phyloP scores from a whole-genome alignment of 148 eudicot species.

The Spergularia bocconei region DNA sequence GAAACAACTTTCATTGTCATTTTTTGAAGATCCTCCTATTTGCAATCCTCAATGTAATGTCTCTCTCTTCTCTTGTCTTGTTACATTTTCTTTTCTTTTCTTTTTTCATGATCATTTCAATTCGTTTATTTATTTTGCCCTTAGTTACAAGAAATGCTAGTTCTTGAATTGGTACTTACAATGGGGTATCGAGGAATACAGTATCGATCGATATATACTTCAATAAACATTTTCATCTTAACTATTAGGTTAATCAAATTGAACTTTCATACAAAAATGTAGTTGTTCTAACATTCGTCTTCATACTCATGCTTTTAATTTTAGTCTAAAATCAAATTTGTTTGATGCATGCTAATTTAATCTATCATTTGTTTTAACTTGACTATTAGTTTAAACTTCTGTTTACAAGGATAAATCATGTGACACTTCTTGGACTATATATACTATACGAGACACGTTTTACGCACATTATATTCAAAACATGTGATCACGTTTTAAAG shows the following conservation, averaged over 20 bases:
- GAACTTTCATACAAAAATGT: no score
- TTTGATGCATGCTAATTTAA: no score
- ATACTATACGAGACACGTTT: background rate
- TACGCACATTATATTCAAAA: background rate
- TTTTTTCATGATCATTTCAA: background rate
- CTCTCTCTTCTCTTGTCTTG: background rate
- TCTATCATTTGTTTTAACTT: no score
- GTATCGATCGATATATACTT: no score
- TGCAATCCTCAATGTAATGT: constrained; percentile 43
- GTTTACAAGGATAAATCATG: background rate
- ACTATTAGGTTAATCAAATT: no score
- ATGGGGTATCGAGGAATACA: no score
- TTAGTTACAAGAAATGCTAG: background rate
- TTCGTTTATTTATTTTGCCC: background rate
- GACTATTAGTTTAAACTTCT: background rate
- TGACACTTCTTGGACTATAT: background rate
- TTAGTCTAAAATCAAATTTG: no score
- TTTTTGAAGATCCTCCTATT: constrained; percentile 67
- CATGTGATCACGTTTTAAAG: background rate
- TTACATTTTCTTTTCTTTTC: background rate
- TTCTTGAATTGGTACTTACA: no score
- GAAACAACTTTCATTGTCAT: constrained; percentile 57
- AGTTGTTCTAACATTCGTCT: no score
- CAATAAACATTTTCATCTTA: no score
- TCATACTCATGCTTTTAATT: no score